phyloP scores from a whole-genome alignment of 768 basidiomycete species.

The Trametes sanguinea region DNA sequence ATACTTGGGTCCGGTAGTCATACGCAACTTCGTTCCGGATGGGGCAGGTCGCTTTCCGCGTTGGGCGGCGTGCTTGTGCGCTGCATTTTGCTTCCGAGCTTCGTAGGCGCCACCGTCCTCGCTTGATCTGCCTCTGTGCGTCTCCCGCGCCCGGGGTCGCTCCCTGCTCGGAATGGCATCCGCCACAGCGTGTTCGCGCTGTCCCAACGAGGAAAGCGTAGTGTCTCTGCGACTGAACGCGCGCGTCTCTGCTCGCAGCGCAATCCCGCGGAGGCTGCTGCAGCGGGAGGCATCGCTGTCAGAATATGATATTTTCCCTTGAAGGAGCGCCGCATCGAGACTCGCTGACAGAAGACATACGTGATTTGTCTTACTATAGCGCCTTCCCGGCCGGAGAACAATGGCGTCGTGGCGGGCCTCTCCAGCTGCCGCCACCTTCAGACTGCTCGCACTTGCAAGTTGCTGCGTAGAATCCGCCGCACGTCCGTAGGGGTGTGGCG shows the following conservation, averaged over 20 bases:
- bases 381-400: constrained; percentile 1
- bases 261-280: not conserved
- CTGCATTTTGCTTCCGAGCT: constrained; percentile 19
- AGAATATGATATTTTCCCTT: not conserved
- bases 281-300: not conserved
- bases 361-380: constrained; percentile 2
- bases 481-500: not conserved
- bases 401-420: not conserved
- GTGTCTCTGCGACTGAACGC: not conserved
- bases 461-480: no score
- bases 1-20: constrained; percentile 22
- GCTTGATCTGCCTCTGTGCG: constrained; percentile 1
- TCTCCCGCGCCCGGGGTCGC: not conserved
- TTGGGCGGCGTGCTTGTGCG: constrained; percentile 10
- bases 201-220: not conserved
- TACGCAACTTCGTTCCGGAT: constrained; percentile 17
- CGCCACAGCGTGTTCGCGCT: not conserved
- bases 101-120: constrained; percentile 16
- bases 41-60: constrained; percentile 19
- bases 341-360: constrained; percentile 3
- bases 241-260: no score
- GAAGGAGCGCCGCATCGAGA: constrained; percentile 4
- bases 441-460: no score
- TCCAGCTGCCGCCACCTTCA: no score
- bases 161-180: not conserved